phyloP scores from a whole-genome alignment of 192 early-diverging fungal genomes.

The Entrophospora sp. region DNA sequence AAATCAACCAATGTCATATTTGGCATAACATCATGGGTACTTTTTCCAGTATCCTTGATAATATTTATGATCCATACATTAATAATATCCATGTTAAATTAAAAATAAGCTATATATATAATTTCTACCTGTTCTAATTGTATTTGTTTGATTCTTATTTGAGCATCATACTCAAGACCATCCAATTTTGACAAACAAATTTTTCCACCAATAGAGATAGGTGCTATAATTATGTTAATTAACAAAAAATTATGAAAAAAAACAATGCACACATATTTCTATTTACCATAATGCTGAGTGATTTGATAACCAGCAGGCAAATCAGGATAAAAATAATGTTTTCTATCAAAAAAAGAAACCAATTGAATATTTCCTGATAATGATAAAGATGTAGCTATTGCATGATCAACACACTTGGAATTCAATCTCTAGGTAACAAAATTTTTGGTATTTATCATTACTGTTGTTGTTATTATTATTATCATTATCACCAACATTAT shows the following conservation, averaged over 20 bases:
- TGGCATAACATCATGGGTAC: constrained; percentile 47
- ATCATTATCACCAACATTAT: no score
- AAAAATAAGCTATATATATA: no score
- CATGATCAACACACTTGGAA: constrained; percentile 59
- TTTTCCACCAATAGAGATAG: constrained; percentile 65
- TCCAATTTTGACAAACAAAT: constrained; percentile 48
- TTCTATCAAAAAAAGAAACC: constrained; percentile 74
- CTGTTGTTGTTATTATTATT: no score
- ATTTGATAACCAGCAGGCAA: constrained; percentile 90
- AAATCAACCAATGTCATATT: constrained; percentile 66
- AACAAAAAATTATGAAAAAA: no score
- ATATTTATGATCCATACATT: no score
- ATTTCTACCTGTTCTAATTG: constrained; percentile 77
- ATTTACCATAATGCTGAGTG: constrained; percentile 71
- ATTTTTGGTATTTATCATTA: no score
- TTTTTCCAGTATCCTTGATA: constrained; percentile 79
- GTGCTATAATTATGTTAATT: no score
- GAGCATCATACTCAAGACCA: constrained; percentile 40
- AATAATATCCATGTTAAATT: no score
- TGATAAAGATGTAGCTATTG: constrained; percentile 61
- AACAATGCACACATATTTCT: background rate
- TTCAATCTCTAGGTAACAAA: constrained; percentile 60
- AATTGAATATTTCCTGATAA: constrained; percentile 54
- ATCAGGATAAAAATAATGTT: constrained; percentile 95
- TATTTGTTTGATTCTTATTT: constrained; percentile 68